Evolutionary conservation across 805 yeast species (phyloP).

Genomic region (Wickerhamiella azymoides): DNA sequence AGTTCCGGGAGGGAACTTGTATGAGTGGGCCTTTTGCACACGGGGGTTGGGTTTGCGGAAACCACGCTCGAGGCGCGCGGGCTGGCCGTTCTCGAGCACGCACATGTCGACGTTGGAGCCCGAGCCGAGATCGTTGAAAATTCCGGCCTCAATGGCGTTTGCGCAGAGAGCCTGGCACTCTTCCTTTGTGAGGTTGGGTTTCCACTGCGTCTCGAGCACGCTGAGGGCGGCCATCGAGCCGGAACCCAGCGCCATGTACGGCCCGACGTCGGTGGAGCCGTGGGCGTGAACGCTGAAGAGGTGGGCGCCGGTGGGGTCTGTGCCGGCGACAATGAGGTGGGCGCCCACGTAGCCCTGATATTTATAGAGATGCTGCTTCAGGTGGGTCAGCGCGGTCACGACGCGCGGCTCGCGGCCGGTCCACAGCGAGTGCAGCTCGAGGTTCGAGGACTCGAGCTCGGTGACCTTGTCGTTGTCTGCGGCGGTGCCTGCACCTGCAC

Average conservation of each 20-base stretch:
- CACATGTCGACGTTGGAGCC: constrained; percentile 97
- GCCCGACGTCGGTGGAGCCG: constrained; percentile 94
- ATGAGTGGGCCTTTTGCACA: constrained; percentile 64
- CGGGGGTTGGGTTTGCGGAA: constrained; percentile 85
- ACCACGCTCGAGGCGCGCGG: constrained; percentile 69
- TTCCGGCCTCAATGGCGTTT: constrained; percentile 93
- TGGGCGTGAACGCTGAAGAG: constrained; percentile 91
- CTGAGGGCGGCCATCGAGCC: constrained; percentile 99
- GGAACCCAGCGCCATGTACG: constrained; percentile 83
- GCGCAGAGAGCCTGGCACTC: constrained; percentile 87
- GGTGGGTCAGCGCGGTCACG: constrained; percentile 78
- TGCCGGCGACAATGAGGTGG: constrained; percentile 94
- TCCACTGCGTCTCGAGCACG: constrained; percentile 81
- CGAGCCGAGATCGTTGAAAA: constrained; percentile 97
- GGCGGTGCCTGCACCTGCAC: constrained; percentile 99
- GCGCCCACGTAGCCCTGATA: constrained; percentile 98
- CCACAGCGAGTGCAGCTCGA: constrained; percentile 78
- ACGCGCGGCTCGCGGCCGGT: constrained; percentile 84
- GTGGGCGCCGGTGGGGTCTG: constrained; percentile 92
- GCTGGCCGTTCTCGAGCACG: constrained; percentile 80
- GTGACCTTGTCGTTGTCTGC: constrained; percentile 98
- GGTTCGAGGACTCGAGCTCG: constrained; percentile 75
- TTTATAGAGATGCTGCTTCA: constrained; percentile 90
- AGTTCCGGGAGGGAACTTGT: constrained; percentile 86
- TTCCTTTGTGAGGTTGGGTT: constrained; percentile 58